phyloP scores from a whole-genome alignment of 257 asterid species.

The Pogostemon cablin region DNA sequence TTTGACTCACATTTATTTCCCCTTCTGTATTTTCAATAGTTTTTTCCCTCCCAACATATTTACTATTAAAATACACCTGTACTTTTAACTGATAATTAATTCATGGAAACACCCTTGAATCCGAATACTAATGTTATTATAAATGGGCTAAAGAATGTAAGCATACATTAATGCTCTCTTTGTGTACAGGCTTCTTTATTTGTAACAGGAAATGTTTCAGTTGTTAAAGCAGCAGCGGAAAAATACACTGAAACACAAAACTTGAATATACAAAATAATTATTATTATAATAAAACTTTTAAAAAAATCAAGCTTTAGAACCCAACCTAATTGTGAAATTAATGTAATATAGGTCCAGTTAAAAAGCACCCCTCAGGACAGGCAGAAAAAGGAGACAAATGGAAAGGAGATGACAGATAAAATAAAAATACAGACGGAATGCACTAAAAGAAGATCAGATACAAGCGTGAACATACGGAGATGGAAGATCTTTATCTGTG shows the following conservation, averaged over 20 bases:
- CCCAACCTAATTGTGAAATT: too few species aligned
- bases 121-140: background rate
- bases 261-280: background rate
- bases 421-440: conserved; percentile 1
- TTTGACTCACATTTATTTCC: background rate
- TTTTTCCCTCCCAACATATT: background rate
- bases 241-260: background rate
- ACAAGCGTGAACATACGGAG: conserved; percentile 56
- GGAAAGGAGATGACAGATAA: conserved; percentile 15
- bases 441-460: conserved; percentile 26
- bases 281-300: too few species aligned
- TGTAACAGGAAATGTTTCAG: background rate
- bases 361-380: conserved; percentile 18
- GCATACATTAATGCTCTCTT: background rate
- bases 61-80: background rate
- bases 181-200: conserved; percentile 13
- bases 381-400: conserved; percentile 11
- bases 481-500: conserved; percentile 91
- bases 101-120: conserved; percentile 4
- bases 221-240: background rate
- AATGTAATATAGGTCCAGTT: conserved; percentile 5
- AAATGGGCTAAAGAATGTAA: background rate
- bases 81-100: background rate
- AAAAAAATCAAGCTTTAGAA: too few species aligned
- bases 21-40: background rate